Evolutionary conservation across 305 asterid genomes (phyloP).

Genomic region (Fraxinus sp.): DNA sequence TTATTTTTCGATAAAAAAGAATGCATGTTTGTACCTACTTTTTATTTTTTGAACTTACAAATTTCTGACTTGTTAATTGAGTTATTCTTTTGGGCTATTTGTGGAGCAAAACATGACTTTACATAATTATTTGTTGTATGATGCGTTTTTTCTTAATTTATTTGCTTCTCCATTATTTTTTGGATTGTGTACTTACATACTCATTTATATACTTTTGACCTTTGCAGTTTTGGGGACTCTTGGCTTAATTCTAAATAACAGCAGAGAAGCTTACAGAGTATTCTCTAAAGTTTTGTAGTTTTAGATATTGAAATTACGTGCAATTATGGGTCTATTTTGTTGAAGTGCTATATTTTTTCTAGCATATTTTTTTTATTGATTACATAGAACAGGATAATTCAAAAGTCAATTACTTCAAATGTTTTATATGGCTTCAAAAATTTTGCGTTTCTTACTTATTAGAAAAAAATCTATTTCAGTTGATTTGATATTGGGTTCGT

Average conservation of each 20-base stretch:
- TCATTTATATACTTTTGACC: slow-evolving; percentile 39
- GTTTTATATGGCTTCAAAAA: background rate
- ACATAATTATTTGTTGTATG: too few relatives aligned
- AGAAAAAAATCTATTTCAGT: background rate
- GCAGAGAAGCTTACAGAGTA: slow-evolving; percentile 44
- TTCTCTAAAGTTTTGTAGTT: background rate
- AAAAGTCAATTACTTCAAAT: background rate
- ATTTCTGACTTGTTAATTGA: too few relatives aligned
- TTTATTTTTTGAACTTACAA: too few relatives aligned
- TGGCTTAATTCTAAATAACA: slow-evolving; percentile 59
- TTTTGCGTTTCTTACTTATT: background rate
- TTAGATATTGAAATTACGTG: background rate
- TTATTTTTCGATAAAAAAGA: too few relatives aligned
- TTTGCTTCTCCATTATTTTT: too few relatives aligned
- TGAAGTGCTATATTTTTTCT: background rate
- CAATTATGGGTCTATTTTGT: background rate
- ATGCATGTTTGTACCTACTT: too few relatives aligned
- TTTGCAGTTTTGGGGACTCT: slow-evolving; percentile 73
- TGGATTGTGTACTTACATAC: too few relatives aligned
- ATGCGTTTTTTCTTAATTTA: too few relatives aligned
- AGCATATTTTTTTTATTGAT: background rate
- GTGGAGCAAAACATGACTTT: too few relatives aligned
- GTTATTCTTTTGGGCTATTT: too few relatives aligned
- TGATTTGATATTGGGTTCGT: background rate
- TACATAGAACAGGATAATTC: background rate